Conservation (phyloP, 768 basidiomycete species). For the Cyclocybe cylindracea region DNA sequence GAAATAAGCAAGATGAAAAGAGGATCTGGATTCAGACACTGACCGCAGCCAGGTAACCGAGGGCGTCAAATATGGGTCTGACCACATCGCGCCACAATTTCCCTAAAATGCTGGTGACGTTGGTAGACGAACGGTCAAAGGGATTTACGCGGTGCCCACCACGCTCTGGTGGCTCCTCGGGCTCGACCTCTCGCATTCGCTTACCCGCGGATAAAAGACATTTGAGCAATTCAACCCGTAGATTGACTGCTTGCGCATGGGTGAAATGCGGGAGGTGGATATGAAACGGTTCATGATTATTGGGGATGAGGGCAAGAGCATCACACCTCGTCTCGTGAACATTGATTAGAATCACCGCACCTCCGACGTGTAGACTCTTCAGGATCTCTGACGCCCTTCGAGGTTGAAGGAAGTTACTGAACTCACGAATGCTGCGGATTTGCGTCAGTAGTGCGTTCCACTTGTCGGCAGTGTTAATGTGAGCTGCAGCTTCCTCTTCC, state of each 20-base stretch:
- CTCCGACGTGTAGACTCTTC: conserved; percentile 18
- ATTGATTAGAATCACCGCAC: conserved; percentile 38
- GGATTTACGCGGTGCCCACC: not conserved
- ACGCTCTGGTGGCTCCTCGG: not conserved
- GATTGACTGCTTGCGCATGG: not conserved
- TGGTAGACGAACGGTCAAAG: too few relatives aligned
- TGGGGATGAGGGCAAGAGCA: conserved; percentile 31
- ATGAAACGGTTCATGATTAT: conserved; percentile 3
- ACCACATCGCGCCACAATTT: too few relatives aligned
- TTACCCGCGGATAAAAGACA: too few relatives aligned
- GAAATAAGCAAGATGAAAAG: not conserved
- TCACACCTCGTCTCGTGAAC: conserved; percentile 31
- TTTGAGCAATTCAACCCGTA: not conserved
- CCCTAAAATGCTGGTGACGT: too few relatives aligned
- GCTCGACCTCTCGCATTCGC: not conserved
- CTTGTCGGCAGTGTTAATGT: conserved; percentile 3
- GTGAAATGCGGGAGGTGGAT: conserved; percentile 11
- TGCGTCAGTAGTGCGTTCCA: conserved; percentile 3
- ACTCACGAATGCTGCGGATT: conserved; percentile 18
- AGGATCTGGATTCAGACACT: not conserved
- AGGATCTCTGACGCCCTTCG: conserved; percentile 16
- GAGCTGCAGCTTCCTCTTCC: conserved; percentile 8
- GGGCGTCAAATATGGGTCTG: too few relatives aligned
- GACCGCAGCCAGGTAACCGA: too few relatives aligned
- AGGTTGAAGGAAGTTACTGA: conserved; percentile 30